These are phyloP conservation scores for Fagus crenata DNA, from an alignment of 306 rosid species.

Conservation along the genomic window DNA sequence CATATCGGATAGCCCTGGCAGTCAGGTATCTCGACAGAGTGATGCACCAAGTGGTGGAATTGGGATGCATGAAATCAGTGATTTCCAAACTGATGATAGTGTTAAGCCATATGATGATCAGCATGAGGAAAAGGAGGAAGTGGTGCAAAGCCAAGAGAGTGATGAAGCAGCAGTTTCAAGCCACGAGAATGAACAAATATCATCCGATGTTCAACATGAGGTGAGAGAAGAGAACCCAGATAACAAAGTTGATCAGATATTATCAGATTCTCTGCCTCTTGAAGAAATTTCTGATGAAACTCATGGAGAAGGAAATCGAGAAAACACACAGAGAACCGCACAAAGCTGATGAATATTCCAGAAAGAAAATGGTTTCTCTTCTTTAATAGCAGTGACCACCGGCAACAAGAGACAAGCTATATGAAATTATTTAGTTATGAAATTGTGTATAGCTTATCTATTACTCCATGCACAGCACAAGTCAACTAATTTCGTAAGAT, in stretches of 20 bases:
- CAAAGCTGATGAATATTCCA: constrained; percentile 21
- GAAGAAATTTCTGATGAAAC: constrained; percentile 23
- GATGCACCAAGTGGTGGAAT: not conserved
- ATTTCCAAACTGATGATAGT: constrained; percentile 22
- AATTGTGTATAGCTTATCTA: not conserved
- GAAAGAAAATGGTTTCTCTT: constrained; percentile 9
- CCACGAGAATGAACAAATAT: constrained; percentile 34
- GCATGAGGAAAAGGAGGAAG: constrained; percentile 32
- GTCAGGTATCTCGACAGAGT: constrained; percentile 15
- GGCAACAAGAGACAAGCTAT: not conserved
- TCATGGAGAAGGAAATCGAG: constrained; percentile 4
- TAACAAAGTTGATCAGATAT: constrained; percentile 14
- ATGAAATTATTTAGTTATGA: not conserved
- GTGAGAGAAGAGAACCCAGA: constrained; percentile 24
- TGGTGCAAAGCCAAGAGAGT: constrained; percentile 26
- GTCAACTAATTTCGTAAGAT: not conserved
- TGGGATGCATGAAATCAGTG: constrained; percentile 22
- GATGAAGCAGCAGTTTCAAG: constrained; percentile 31
- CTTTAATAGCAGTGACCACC: constrained; percentile 19
- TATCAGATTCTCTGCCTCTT: constrained; percentile 25
- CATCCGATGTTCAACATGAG: constrained; percentile 31
- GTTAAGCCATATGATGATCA: constrained; percentile 17
- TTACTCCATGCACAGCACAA: not conserved
- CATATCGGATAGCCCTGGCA: constrained; percentile 13
- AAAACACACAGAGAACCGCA: constrained; percentile 7